Evolutionary conservation across 2,329 filamentous ascomycete genomes (phyloP).

Genomic region (Xylaria hypoxylon): DNA sequence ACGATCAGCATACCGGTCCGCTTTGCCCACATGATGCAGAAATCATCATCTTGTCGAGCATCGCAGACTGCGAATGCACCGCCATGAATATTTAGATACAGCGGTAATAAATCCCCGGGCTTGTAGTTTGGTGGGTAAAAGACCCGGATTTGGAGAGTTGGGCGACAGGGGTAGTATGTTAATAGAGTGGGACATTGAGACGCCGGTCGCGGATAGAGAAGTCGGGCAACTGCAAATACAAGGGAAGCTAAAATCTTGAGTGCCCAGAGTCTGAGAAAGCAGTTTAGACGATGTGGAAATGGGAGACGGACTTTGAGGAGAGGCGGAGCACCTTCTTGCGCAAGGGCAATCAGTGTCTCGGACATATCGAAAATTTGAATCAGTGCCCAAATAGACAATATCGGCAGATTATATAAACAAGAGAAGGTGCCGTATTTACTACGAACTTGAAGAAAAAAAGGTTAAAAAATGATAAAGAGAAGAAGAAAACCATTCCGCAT

Average conservation of each 20-base stretch:
- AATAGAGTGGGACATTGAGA: not conserved
- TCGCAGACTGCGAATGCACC: conserved; percentile 9
- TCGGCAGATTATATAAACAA: no score
- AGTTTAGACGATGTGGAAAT: conserved; percentile 8
- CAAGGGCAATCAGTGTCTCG: not conserved
- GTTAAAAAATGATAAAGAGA: no score
- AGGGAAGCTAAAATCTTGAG: conserved; percentile 3
- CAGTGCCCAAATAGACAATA: no score
- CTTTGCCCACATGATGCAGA: conserved; percentile 17
- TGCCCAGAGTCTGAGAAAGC: conserved; percentile 2
- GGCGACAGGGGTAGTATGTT: conserved; percentile 13
- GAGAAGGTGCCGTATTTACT: no score
- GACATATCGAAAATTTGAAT: no score
- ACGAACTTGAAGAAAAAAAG: no score
- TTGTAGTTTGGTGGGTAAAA: conserved; percentile 18
- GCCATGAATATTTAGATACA: conserved; percentile 14
- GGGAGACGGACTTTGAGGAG: conserved; percentile 5
- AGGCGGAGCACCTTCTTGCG: conserved; percentile 4
- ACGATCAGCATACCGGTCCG: conserved; percentile 5
- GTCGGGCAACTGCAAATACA: not conserved
- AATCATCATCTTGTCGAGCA: conserved; percentile 15
- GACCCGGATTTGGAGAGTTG: not conserved
- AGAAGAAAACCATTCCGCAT: no score
- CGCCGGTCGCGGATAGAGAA: not conserved
- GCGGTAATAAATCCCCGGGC: not conserved